Percentiles rank a stretch among this genome's conserved stretches.
phyloP scores from a whole-genome alignment of 176 grass and related monocot species.

The Aegilops umbellulata region DNA sequence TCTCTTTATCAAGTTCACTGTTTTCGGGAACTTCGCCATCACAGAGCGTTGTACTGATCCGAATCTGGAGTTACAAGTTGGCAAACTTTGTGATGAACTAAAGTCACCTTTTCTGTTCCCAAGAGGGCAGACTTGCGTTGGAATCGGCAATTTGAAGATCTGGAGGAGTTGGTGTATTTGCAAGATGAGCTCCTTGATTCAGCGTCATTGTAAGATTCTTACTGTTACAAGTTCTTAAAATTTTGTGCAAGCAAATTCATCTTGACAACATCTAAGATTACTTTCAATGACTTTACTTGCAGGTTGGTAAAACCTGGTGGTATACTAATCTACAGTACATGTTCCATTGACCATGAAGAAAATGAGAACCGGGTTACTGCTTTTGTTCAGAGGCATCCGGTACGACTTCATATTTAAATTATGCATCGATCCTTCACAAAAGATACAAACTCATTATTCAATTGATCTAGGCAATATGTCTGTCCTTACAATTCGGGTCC shows the following conservation, averaged over 20 bases:
- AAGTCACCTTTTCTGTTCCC: constrained; percentile 19
- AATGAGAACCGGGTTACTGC: constrained; percentile 69
- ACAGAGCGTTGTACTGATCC: constrained; percentile 3
- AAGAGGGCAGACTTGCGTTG: constrained; percentile 95
- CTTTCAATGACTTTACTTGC: constrained; percentile 24
- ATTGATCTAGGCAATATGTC: background rate
- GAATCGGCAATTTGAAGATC: constrained; percentile 87
- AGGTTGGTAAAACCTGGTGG: constrained; percentile 93
- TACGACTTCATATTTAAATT: constrained; percentile 30
- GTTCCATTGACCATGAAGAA: constrained; percentile 89
- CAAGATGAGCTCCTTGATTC: constrained; percentile 91
- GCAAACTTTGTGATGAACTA: constrained; percentile 2
- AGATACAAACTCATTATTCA: constrained; percentile 30
- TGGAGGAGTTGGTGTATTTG: constrained; percentile 71
- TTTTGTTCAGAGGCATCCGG: constrained; percentile 84
- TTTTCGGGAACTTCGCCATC: background rate
- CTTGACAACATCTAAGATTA: constrained; percentile 18
- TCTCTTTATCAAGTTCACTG: background rate
- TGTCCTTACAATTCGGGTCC: background rate
- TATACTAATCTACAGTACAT: constrained; percentile 89
- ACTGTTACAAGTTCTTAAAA: background rate
- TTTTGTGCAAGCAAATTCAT: constrained; percentile 15
- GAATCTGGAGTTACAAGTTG: constrained; percentile 2
- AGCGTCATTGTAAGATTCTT: constrained; percentile 58
- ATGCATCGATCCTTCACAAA: constrained; percentile 27